phyloP scores from a whole-genome alignment of 345 rosid species.

The Lumnitzera littorea region DNA sequence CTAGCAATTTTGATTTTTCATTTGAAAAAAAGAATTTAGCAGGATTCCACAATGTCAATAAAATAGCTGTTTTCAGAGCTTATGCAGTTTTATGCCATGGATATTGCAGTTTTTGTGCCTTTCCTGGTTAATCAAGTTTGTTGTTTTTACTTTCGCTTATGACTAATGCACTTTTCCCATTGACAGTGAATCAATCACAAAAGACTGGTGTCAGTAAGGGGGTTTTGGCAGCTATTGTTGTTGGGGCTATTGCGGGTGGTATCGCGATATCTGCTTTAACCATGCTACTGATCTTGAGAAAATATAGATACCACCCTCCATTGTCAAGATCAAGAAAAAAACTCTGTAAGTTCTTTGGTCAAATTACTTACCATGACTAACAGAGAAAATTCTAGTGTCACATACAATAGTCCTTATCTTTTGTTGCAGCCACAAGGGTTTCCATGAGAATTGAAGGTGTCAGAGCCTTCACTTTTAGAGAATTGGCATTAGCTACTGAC shows the following conservation, averaged over 20 bases:
- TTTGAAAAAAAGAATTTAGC: no score
- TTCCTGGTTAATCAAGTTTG: not conserved
- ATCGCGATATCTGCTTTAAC: conserved; percentile 32
- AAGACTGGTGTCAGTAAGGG: conserved; percentile 42
- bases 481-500: conserved; percentile 67
- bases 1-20: no score
- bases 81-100: not conserved
- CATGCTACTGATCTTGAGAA: conserved; percentile 38
- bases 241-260: conserved; percentile 44
- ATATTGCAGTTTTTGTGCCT: not conserved
- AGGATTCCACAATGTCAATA: no score
- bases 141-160: not conserved
- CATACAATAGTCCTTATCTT: not conserved
- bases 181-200: conserved; percentile 6
- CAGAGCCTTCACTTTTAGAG: conserved; percentile 62
- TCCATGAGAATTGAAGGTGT: conserved; percentile 70
- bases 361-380: not conserved
- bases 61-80: no score
- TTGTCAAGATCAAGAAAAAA: conserved; percentile 42
- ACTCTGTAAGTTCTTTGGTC: conserved; percentile 36
- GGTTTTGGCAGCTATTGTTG: conserved; percentile 39
- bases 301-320: conserved; percentile 26
- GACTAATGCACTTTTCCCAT: not conserved
- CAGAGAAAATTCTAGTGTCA: not conserved
- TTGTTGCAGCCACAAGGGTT: conserved; percentile 48